These are phyloP conservation scores for Leccinum obscurum DNA, from an alignment of 768 basidiomycete species.

Conservation along the genomic window DNA sequence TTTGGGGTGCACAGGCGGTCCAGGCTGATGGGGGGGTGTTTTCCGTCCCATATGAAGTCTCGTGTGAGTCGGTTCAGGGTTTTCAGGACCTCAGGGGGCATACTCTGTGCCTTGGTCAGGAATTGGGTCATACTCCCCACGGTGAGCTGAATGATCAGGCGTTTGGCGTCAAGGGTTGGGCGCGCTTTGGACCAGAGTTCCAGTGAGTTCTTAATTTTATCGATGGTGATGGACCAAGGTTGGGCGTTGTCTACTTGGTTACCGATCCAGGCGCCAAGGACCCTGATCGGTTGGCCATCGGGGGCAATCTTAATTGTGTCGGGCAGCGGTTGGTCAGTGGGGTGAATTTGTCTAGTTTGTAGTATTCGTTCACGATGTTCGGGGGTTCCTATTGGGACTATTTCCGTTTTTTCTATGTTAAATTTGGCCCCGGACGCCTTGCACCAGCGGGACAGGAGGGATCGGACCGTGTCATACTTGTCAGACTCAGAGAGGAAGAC, in stretches of 20 bases:
- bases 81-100: too few species aligned
- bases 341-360: not conserved
- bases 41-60: too few species aligned
- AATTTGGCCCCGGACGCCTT: slow-evolving; percentile 12
- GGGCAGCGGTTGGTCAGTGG: not conserved
- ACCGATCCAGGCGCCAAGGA: not conserved
- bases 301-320: not conserved
- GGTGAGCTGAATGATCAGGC: too few species aligned
- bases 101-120: too few species aligned
- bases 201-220: not conserved
- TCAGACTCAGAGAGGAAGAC: not conserved
- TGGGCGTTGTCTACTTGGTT: not conserved
- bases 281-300: not conserved
- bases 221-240: not conserved
- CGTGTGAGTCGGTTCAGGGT: too few species aligned
- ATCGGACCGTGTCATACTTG: not conserved
- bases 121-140: too few species aligned
- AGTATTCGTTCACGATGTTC: not conserved
- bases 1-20: too few species aligned
- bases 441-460: slow-evolving; percentile 40
- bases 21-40: too few species aligned
- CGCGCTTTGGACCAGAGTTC: not conserved
- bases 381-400: slow-evolving; percentile 25
- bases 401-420: slow-evolving; percentile 24
- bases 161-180: too few species aligned